Conservation (phyloP, 805 yeast genomes). For the Ogataea nitratoaversa region DNA sequence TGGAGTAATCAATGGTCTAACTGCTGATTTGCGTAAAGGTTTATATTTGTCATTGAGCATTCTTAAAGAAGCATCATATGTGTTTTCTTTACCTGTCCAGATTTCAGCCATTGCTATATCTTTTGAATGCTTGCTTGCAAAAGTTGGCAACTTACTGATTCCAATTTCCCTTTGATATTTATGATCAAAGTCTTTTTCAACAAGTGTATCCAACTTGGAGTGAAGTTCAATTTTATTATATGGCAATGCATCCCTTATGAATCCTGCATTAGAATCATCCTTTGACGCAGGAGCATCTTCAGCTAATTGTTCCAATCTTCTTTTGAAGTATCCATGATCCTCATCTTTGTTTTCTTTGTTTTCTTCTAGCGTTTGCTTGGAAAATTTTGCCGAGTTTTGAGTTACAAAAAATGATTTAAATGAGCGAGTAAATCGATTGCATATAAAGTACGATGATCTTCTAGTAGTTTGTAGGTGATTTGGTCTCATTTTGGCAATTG, state of each 20-base stretch:
- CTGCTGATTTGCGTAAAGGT: constrained; percentile 27
- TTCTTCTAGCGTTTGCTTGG: neutral
- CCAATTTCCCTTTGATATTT: constrained; percentile 39
- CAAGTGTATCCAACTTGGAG: constrained; percentile 26
- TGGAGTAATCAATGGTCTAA: constrained; percentile 13
- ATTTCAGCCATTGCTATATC: constrained; percentile 49
- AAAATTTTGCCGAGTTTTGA: no score
- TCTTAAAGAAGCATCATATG: constrained; percentile 43
- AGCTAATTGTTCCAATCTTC: constrained; percentile 37
- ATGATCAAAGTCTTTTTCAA: constrained; percentile 32
- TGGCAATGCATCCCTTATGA: constrained; percentile 23
- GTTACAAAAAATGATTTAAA: no score
- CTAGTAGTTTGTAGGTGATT: no score
- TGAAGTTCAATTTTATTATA: constrained; percentile 17
- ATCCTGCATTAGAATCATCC: constrained; percentile 35
- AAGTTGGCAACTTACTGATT: constrained; percentile 37
- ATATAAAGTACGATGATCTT: no score
- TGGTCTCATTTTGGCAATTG: no score
- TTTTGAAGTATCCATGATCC: constrained; percentile 28
- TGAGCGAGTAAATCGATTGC: no score
- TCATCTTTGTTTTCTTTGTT: neutral
- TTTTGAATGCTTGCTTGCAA: constrained; percentile 39
- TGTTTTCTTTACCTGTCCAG: constrained; percentile 56
- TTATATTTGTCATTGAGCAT: constrained; percentile 53
- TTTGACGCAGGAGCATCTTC: constrained; percentile 36